These are phyloP conservation scores for Triticum timopheevii DNA, from an alignment of 176 grass and related monocot species.

Conservation along the genomic window DNA sequence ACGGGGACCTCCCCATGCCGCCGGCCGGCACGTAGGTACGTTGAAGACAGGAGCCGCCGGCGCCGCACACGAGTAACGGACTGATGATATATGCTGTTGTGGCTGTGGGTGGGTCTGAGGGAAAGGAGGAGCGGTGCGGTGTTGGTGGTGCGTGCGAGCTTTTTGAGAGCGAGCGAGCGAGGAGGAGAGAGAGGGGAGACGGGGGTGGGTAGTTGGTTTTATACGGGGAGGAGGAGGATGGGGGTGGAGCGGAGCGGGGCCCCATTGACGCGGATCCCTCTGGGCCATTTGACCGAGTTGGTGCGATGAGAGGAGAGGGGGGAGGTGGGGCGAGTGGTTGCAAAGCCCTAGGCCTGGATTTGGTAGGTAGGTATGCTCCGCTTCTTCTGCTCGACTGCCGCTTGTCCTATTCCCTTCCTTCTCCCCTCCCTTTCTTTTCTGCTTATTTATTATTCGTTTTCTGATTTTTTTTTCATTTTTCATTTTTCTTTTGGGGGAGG, in stretches of 20 bases:
- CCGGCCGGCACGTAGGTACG: neutral
- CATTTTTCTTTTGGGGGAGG: neutral
- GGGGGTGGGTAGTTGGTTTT: slow-evolving; percentile 38
- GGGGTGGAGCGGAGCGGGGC: neutral
- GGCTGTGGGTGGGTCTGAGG: neutral
- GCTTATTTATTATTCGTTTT: neutral
- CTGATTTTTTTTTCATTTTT: neutral
- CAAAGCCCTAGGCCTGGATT: slow-evolving; percentile 50
- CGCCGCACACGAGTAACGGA: neutral
- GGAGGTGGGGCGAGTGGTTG: slow-evolving; percentile 46
- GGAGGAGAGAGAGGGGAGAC: neutral
- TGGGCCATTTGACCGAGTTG: slow-evolving; percentile 73
- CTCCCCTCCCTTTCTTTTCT: neutral
- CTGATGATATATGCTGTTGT: neutral
- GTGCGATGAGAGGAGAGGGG: slow-evolving; percentile 22
- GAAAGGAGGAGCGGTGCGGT: neutral
- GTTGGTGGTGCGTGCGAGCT: slow-evolving; percentile 24
- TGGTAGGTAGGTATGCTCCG: slow-evolving; percentile 53
- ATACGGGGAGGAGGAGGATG: slow-evolving; percentile 13
- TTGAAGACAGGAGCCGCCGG: neutral
- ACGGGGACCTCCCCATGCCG: slow-evolving; percentile 90
- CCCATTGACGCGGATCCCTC: slow-evolving; percentile 54
- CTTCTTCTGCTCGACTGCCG: slow-evolving; percentile 42
- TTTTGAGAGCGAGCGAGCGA: slow-evolving; percentile 16
- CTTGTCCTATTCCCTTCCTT: slow-evolving; percentile 38